Base-by-base conservation (phyloP, 768 basidiomycete species). In the Rubroboletus pulcherrimus region DNA sequence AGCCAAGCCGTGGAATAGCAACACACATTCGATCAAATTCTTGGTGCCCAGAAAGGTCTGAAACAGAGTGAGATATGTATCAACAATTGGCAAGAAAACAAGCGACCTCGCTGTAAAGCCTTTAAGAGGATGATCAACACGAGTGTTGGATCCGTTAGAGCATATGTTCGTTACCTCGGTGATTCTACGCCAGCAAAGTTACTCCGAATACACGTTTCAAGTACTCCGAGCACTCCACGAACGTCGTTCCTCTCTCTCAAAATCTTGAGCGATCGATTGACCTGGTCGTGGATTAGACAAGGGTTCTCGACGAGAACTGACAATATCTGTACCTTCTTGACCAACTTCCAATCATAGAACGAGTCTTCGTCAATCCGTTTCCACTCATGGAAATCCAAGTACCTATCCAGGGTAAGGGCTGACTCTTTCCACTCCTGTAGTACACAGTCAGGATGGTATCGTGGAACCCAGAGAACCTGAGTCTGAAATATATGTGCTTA, bases 101-200 rank as follows among this genome's bases (percentile, higher is more conserved):
- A 43, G 68, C 50, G 50, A 78, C 93, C 77, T 96, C 93, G 71
- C 90, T 92, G 66, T 97, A 98, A 26, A 98, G 73, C 66, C 93
- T 90, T 56, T 11, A 30, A 49, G n/a, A 15, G 33, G 46, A 51
- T 10, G 56, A 43, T 66, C 56, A 63, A 56, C 19, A 29, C 14
- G 29, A 12, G 5, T 1, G 1, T 21, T 33, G n/a, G 17, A 43
- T 46, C n/a, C 21, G 33, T 17, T 7, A 3, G 35, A 55, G 51
- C 3, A 39, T 12, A 14, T 6, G 2, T 5, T n/a, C 15, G 62
- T 54, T 56, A 85, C 88, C 88, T 85, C 10, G 87, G 72, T 35
- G 90, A 91, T 73, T 97, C 95, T 4, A 91, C 85, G 0, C 91
- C 97, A 14, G 91, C 97, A 74, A 98, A 99, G 69, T 97, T 98